Base-by-base conservation (phyloP, 768 basidiomycete species). In the Coprinopsis sp. region DNA sequence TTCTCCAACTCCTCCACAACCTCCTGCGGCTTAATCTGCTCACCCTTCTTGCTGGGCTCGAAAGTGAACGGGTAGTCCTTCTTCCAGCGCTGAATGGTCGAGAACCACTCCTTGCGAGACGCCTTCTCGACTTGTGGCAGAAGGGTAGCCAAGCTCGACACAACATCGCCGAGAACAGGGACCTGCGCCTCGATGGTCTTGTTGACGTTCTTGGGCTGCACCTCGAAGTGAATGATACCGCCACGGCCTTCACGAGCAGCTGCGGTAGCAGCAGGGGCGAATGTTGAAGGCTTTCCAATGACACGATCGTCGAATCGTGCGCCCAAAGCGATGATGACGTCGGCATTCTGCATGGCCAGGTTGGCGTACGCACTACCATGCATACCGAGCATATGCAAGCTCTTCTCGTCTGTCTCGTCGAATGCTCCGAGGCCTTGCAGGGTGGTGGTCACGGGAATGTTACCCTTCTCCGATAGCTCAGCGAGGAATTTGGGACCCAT, bases 221-320 rank as follows among this genome's bases (percentile, higher is more conserved):
- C 94, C 72, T 99, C 96, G 60, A 99, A 98, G 71, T 99, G 96
- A 61, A 99, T 96, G 71, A 99, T 94, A 28, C 96, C 96, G 10
- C 96, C 96, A 1, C 82, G 79, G 36, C 94, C 91, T 55, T 84
- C 76, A 0, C 77, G 70, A 2, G 94, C 92, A 5, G 96, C 96
- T 5, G 84, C 84, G 37, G 76, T 75, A 1, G 96, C 95, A 12
- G 83, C 88, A 23, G 96, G 96, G 0, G 94, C 96, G 57, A 99
- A 99, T 1, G 79, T 72, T 56, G 83, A 81, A 48, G 97, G 63
- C 63, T 85, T 95, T 44, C 92, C 91, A 2, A 94, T 98, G 6
- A 98, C 93, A 61, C 95, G 94, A 67, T 99, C 96, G 59, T 99
- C 96, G 62, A 99, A 99, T 30, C 96, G 83, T 19, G 81, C 91